A percentile compares a stretch with the other conserved stretches of the same genome.
Evolutionary conservation across 2,329 filamentous ascomycete genomes (phyloP).

Genomic region (Berkeleyomyces basicola): DNA sequence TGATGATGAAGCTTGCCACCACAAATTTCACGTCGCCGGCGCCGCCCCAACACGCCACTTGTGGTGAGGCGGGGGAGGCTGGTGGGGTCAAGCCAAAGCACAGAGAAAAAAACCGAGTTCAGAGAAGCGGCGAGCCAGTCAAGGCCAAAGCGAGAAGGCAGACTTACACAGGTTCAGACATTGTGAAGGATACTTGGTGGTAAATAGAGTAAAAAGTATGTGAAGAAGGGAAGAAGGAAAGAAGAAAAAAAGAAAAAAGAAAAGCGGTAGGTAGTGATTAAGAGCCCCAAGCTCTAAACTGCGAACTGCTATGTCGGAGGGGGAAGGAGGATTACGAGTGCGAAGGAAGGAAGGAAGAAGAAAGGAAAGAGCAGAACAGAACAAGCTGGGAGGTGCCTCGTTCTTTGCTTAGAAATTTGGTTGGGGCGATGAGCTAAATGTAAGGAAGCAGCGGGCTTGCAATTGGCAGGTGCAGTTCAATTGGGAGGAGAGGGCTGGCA

Average conservation of each 20-base stretch:
- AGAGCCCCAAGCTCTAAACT: conserved; percentile 10
- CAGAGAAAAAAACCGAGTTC: not conserved
- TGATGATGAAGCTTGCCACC: too few relatives aligned
- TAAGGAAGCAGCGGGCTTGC: conserved; percentile 5
- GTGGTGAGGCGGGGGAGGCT: too few relatives aligned
- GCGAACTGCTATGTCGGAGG: conserved; percentile 10
- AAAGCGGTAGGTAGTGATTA: too few relatives aligned
- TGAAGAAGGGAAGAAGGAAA: not conserved
- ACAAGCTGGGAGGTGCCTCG: not conserved
- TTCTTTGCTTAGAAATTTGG: conserved; percentile 3
- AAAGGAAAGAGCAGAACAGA: not conserved
- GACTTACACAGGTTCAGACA: conserved; percentile 55
- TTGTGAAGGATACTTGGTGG: conserved; percentile 25
- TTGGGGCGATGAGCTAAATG: conserved; percentile 9
- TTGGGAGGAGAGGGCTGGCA: not conserved
- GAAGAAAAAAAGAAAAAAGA: not conserved
- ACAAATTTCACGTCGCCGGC: too few relatives aligned
- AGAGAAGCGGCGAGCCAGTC: not conserved
- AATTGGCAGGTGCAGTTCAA: not conserved
- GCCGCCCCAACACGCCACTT: too few relatives aligned
- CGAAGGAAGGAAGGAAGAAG: conserved; percentile 3
- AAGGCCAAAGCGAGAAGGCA: conserved; percentile 3
- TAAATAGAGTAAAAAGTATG: not conserved
- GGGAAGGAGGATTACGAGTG: not conserved
- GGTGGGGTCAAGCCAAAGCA: too few relatives aligned